phyloP scores from a whole-genome alignment of 2,329 filamentous ascomycete species.

The Colletotrichum liriopes region DNA sequence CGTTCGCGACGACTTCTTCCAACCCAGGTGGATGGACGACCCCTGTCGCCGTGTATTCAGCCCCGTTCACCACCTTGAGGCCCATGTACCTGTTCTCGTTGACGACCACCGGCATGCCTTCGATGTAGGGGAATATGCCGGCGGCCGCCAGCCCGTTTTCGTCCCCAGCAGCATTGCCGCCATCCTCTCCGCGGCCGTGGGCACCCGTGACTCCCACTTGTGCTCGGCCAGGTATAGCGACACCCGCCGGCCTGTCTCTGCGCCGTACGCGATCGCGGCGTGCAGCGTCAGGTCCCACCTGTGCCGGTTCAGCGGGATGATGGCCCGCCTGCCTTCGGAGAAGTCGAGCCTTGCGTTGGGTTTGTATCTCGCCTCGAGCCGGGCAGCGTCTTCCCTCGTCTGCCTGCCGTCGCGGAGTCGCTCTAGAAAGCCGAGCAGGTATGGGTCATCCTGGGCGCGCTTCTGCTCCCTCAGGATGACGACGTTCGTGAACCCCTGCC shows the following conservation, averaged over 20 bases:
- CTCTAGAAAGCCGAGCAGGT: background rate
- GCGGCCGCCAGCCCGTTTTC: background rate
- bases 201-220: background rate
- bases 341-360: background rate
- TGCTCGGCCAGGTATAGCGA: background rate
- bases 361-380: background rate
- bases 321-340: too few relatives aligned
- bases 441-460: background rate
- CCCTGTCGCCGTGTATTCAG: background rate
- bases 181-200: background rate
- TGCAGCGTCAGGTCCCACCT: too few relatives aligned
- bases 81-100: constrained; percentile 2
- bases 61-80: background rate
- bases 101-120: background rate
- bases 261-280: too few relatives aligned
- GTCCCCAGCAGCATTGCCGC: background rate
- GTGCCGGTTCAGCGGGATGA: too few relatives aligned
- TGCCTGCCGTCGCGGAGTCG: background rate
- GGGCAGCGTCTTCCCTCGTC: background rate
- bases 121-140: background rate
- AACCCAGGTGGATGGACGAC: background rate
- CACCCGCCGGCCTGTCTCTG: background rate
- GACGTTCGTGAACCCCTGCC: background rate
- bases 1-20: background rate
- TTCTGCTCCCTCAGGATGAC: background rate